Conservation (phyloP, 2,329 filamentous ascomycete genomes). For the Pseudogymnoascus verrucosus region DNA sequence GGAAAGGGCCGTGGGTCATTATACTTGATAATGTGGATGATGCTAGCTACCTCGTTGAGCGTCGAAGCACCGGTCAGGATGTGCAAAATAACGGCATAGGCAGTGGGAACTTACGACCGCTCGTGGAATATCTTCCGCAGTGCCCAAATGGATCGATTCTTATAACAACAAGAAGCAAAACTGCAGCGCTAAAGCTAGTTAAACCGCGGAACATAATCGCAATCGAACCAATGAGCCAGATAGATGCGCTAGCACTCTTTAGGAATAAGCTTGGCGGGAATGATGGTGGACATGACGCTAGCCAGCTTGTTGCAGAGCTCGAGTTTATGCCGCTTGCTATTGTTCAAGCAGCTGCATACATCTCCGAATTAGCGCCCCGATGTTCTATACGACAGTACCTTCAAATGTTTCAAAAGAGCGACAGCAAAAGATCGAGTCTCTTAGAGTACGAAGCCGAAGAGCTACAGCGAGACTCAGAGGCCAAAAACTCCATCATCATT, state of each 20-base stretch:
- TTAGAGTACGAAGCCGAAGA: conserved; percentile 26
- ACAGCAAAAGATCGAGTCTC: conserved; percentile 24
- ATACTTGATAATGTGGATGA: conserved; percentile 34
- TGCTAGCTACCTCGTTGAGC: not conserved
- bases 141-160: conserved; percentile 19
- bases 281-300: conserved; percentile 11
- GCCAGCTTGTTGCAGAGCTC: conserved; percentile 17
- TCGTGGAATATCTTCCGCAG: conserved; percentile 15
- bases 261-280: conserved; percentile 21
- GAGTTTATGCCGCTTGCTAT: conserved; percentile 27
- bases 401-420: conserved; percentile 28
- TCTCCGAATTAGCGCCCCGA: conserved; percentile 21
- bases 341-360: conserved; percentile 24
- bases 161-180: conserved; percentile 22
- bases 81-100: too few species aligned
- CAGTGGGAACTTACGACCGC: too few species aligned
- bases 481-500: conserved; percentile 29
- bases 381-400: conserved; percentile 33
- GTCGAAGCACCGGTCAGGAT: too few species aligned
- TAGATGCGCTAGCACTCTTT: conserved; percentile 26
- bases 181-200: conserved; percentile 18
- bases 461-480: conserved; percentile 29
- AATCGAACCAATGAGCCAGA: conserved; percentile 24
- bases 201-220: conserved; percentile 19
- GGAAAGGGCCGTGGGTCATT: conserved; percentile 27